Evolutionary conservation across 1,284 basidiomycete genomes (phyloP).

Genomic region (Trichosporon coremiiforme): DNA sequence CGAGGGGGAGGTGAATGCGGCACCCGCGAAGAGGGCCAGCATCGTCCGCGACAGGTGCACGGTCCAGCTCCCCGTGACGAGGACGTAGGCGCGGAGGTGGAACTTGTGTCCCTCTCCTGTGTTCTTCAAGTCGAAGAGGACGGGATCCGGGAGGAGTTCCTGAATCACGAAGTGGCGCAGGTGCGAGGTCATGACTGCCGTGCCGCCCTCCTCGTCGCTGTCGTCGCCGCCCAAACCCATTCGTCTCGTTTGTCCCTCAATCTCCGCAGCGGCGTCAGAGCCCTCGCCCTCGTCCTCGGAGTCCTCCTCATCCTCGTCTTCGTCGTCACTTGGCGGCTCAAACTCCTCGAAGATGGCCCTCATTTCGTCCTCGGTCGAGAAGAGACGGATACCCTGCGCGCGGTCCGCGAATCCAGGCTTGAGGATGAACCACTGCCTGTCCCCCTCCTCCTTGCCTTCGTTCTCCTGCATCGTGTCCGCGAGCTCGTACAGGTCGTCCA

Average conservation of each 20-base stretch:
- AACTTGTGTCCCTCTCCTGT: slow-evolving; percentile 70
- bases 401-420: slow-evolving; percentile 98
- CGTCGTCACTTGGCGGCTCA: slow-evolving; percentile 64
- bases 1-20: slow-evolving; percentile 63
- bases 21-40: slow-evolving; percentile 79
- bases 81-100: slow-evolving; percentile 90
- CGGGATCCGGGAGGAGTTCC: slow-evolving; percentile 78
- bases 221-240: slow-evolving; percentile 47
- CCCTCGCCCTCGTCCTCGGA: slow-evolving; percentile 41
- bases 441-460: slow-evolving; percentile 41
- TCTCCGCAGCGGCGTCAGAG: too few relatives aligned
- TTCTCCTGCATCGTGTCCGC: slow-evolving; percentile 64
- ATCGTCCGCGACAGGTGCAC: slow-evolving; percentile 79
- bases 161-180: slow-evolving; percentile 96
- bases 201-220: slow-evolving; percentile 56
- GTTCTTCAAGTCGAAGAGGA: slow-evolving; percentile 70
- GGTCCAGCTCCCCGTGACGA: slow-evolving; percentile 76
- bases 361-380: slow-evolving; percentile 75
- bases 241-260: not conserved
- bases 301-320: slow-evolving; percentile 52
- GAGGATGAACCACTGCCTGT: slow-evolving; percentile 79
- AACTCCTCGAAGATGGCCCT: slow-evolving; percentile 81
- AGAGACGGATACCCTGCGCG: slow-evolving; percentile 91
- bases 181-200: slow-evolving; percentile 77
- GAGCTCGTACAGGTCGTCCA: slow-evolving; percentile 91